Base-by-base conservation (phyloP, 2,329 filamentous ascomycete species). In the Hymenoscyphus linearis region DNA sequence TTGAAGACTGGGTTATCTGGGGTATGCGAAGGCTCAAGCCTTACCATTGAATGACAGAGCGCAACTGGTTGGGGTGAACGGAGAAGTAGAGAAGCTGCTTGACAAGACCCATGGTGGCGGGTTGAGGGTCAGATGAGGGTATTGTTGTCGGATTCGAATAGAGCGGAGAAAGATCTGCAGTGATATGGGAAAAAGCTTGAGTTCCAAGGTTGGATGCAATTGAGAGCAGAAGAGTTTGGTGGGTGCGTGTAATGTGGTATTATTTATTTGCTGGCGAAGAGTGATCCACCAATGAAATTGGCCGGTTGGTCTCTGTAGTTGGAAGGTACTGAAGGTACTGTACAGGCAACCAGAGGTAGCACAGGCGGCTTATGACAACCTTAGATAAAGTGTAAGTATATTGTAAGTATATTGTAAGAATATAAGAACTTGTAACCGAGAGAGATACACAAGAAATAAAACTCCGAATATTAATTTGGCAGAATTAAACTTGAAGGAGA, bases 41-140 rank as follows among this genome's bases (percentile, higher is more conserved):
- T 12, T 81, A 95, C 92, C 92, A 96, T 87, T 96, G 92, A 65
- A 96, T 81, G 65, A 96, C 91, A 54, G 89, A 82, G 72, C 91
- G 86, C 74, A 96, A 78, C 78, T 96, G 83, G 67, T 81, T 82
- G 37, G 90, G 89, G 76, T 96, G 92, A 67, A 90, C 78, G 62
- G 86, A 75, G 71, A 86, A 90, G 79, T 93, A 95, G 65, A 90
- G 72, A 62, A 85, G 75, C 68, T 85, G 80, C 60, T 70, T 73
- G 59, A 77, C 70, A 59, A 74, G 75, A 65, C 79, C 82, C 85
- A 88, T 88, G 65, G 72, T 82, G 73, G 69, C 31, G 52, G 12
- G 9, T 44, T 18, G 37, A n/a, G 35, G 57, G 35, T 40, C n/a
- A n/a, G 26, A 35, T n/a, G 25, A 53, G 26, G 4, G 22, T 31